These are phyloP conservation scores for Anisodus tanguticus DNA, from an alignment of 257 asterid species.

Conservation along the genomic window DNA sequence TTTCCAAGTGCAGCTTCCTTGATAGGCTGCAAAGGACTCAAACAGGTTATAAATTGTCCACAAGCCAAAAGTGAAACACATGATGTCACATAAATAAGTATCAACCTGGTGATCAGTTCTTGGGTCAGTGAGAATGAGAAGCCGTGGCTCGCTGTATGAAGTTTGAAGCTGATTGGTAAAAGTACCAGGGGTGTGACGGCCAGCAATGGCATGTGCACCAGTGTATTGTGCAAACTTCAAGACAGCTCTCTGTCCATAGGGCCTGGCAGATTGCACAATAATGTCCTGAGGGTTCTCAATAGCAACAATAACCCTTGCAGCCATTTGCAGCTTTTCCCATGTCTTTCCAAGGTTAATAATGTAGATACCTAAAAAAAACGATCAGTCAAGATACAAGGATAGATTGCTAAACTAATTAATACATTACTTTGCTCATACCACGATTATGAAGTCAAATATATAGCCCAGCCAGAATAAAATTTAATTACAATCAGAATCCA, in stretches of 20 bases:
- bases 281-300: constrained; percentile 27
- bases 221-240: constrained; percentile 27
- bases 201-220: constrained; percentile 40
- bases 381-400: not conserved
- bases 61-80: not conserved
- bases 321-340: constrained; percentile 27
- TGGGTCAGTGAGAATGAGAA: constrained; percentile 34
- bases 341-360: constrained; percentile 25
- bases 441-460: too few species aligned
- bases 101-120: constrained; percentile 39
- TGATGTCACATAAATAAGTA: not conserved
- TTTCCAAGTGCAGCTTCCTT: constrained; percentile 55
- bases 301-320: constrained; percentile 25
- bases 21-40: constrained; percentile 50
- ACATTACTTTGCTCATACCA: too few species aligned
- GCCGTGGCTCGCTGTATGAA: constrained; percentile 30
- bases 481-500: too few species aligned
- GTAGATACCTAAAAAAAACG: not conserved
- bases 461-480: too few species aligned
- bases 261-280: constrained; percentile 30
- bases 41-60: not conserved
- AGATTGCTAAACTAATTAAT: not conserved
- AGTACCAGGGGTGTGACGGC: constrained; percentile 40
- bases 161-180: constrained; percentile 32
- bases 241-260: constrained; percentile 28